These are phyloP conservation scores for Chytridiales sp. DNA, from an alignment of 371 early-diverging fungal species.

Conservation along the genomic window DNA sequence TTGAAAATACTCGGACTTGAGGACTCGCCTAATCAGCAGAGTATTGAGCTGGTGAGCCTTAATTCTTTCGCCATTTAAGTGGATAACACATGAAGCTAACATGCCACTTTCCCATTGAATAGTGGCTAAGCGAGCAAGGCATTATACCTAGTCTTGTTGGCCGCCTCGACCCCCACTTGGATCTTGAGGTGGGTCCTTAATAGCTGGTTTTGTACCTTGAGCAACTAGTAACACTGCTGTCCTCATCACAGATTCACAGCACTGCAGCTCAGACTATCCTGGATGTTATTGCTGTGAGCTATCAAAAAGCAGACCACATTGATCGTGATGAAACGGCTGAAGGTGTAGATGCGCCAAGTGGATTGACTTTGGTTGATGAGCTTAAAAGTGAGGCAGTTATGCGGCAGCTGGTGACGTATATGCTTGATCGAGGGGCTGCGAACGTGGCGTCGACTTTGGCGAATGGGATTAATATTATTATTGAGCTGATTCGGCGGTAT, in stretches of 20 bases:
- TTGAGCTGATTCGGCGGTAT: slow-evolving; percentile 89
- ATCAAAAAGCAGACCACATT: slow-evolving; percentile 55
- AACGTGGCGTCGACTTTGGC: slow-evolving; percentile 73
- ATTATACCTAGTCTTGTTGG: slow-evolving; percentile 75
- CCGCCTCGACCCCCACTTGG: slow-evolving; percentile 79
- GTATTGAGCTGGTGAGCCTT: slow-evolving; percentile 64
- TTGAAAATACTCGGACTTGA: slow-evolving; percentile 88
- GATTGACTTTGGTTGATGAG: slow-evolving; percentile 58
- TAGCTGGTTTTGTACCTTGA: slow-evolving; percentile 68
- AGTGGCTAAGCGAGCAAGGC: slow-evolving; percentile 69
- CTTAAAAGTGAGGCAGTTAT: slow-evolving; percentile 58
- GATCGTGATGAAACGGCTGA: slow-evolving; percentile 65
- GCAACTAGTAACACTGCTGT: too few species aligned
- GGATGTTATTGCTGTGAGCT: slow-evolving; percentile 76
- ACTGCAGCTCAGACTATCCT: slow-evolving; percentile 79
- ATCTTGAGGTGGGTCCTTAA: slow-evolving; percentile 69
- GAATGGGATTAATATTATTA: slow-evolving; percentile 83
- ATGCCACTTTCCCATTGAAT: slow-evolving; percentile 76
- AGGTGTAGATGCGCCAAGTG: slow-evolving; percentile 20
- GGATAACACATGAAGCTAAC: not conserved
- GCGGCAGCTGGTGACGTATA: slow-evolving; percentile 67
- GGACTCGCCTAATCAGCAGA: slow-evolving; percentile 80
- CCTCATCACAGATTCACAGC: slow-evolving; percentile 71
- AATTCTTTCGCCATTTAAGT: not conserved
- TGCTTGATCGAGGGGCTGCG: slow-evolving; percentile 73